Evolutionary conservation across 1,139 yeast genomes (phyloP), one percentile per base, ranked within the genome.

Genomic region (Suhomyces anneliseae): DNA sequence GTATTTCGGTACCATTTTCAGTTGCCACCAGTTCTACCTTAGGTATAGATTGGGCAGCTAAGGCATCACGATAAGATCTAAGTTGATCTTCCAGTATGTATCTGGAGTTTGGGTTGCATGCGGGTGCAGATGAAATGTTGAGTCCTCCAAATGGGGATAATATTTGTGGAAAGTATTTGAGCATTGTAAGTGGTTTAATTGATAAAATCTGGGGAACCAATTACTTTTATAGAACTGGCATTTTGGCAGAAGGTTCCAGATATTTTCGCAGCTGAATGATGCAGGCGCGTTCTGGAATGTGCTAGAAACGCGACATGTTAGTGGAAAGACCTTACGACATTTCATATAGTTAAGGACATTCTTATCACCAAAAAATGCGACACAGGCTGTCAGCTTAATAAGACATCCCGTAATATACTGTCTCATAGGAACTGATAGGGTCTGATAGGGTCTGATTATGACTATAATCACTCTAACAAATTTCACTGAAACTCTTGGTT

Each of bases 1-100:
- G 76, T 37, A 73, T 66, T 51, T 70, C 73, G 46, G 62, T 68
- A 9, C 55, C 58, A 37, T 65, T 67, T 38, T 68, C 72, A 19
- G 65, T 56, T 50, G 72, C 77, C 14, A 68, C 56, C 27, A 41
- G 48, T 19, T 45, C 36, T 2, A 52, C 42, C n/a, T 27, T 37
- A 8, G 45, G 42, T 10, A 32, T 12, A 3, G 36, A 38, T 9
- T 38, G 14, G 29, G n/a, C 2, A 3, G 32, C 32, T 29, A 29
- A 9, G 7, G 32, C 7, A 29, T 29, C 32, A 29, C n/a, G 9
- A 11, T 29, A 27, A 7, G 15, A n/a, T 14, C 11, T 27, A n/a
- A 32, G 26, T 29, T 14, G 33, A 14, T 29, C 40, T 29, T 38
- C 34, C 14, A 14, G 12, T n/a, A 42, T 12, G 24, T n/a, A 15